Conservation (phyloP, 2,329 filamentous ascomycete genomes). For the Sphaceloma murrayae region DNA sequence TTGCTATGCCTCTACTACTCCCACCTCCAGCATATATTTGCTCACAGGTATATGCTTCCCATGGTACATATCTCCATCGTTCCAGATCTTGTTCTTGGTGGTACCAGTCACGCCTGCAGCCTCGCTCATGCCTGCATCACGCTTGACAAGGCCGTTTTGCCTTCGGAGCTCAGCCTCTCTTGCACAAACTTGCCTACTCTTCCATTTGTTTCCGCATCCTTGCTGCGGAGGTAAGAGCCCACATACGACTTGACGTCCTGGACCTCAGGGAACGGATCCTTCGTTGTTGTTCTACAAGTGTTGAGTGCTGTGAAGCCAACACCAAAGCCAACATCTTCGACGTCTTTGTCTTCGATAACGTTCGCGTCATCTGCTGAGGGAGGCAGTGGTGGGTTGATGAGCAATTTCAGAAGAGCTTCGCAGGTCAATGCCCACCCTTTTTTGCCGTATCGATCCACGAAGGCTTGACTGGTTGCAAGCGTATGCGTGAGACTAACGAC, state of each 20-base stretch:
- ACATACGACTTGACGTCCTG: constrained; percentile 75
- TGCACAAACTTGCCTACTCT: constrained; percentile 61
- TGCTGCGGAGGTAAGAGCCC: constrained; percentile 64
- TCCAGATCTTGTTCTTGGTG: background rate
- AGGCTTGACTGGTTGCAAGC: constrained; percentile 73
- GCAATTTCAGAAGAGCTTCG: constrained; percentile 75
- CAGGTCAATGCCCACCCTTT: constrained; percentile 90
- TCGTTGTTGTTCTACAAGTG: constrained; percentile 66
- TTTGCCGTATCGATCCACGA: constrained; percentile 58
- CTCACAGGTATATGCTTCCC: background rate
- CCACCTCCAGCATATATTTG: too few species aligned
- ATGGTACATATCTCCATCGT: background rate
- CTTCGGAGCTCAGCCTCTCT: constrained; percentile 50
- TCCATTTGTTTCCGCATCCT: constrained; percentile 63
- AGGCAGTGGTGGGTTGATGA: constrained; percentile 76
- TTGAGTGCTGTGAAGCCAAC: constrained; percentile 90
- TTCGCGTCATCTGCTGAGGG: constrained; percentile 58
- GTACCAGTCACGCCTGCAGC: background rate
- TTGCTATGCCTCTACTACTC: constrained; percentile 6
- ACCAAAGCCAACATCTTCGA: constrained; percentile 91
- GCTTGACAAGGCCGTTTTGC: constrained; percentile 32
- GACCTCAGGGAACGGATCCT: constrained; percentile 80
- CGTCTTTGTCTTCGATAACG: constrained; percentile 73
- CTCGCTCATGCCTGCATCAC: constrained; percentile 27
- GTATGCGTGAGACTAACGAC: constrained; percentile 92